Conservation (phyloP, 2,329 filamentous ascomycete genomes). For the Aspergillus transmontanensis region DNA sequence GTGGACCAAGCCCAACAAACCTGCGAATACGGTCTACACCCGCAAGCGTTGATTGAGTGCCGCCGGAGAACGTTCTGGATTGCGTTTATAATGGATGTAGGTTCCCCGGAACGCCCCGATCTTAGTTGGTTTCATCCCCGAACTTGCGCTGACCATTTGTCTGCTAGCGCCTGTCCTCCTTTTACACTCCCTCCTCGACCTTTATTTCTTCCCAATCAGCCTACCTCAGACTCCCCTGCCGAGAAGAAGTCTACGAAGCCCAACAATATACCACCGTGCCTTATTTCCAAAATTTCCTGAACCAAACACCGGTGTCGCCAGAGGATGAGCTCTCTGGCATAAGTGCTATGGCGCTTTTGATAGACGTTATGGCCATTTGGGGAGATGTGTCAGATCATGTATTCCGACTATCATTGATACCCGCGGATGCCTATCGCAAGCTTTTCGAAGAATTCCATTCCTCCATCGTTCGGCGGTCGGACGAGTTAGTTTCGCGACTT, state of each 20-base stretch:
- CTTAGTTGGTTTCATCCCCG: constrained; percentile 17
- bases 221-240: constrained; percentile 67
- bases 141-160: constrained; percentile 16
- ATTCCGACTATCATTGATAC: constrained; percentile 54
- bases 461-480: constrained; percentile 54
- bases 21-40: constrained; percentile 62
- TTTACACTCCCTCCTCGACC: constrained; percentile 56
- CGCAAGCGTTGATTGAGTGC: constrained; percentile 64
- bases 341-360: constrained; percentile 62
- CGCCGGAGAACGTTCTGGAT: constrained; percentile 73
- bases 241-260: constrained; percentile 63
- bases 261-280: constrained; percentile 61
- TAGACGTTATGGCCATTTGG: constrained; percentile 67
- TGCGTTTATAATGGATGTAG: constrained; percentile 67
- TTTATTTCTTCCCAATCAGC: constrained; percentile 66
- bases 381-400: constrained; percentile 64
- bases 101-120: constrained; percentile 17
- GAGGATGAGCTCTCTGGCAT: constrained; percentile 43
- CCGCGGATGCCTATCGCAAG: constrained; percentile 45
- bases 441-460: constrained; percentile 57
- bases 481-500: constrained; percentile 61
- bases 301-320: constrained; percentile 39
- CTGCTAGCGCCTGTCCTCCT: constrained; percentile 59
- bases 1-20: constrained; percentile 44
- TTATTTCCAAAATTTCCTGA: constrained; percentile 59